Percentiles rank a stretch among this genome's conserved stretches.
These are phyloP conservation scores for Nemania serpens DNA, from an alignment of 2,329 filamentous ascomycete species.

Conservation along the genomic window DNA sequence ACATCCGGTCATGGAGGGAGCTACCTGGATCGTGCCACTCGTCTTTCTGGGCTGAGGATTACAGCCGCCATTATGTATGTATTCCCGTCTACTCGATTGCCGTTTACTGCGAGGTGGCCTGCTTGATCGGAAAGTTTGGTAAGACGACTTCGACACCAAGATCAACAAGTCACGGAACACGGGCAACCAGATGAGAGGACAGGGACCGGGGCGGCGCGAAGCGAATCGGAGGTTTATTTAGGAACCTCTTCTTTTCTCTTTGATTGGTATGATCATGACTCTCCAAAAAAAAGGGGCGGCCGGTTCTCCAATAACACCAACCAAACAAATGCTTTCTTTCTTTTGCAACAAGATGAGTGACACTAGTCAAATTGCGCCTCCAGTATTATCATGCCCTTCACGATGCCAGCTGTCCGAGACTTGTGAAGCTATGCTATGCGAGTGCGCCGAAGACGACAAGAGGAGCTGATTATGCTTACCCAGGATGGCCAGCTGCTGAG, in stretches of 20 bases:
- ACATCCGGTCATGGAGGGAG: conserved; percentile 28
- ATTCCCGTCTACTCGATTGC: conserved; percentile 9
- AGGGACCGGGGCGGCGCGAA: background rate
- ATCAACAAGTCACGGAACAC: conserved; percentile 36
- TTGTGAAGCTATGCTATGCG: conserved; percentile 3
- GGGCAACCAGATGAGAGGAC: conserved; percentile 10
- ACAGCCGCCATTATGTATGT: background rate
- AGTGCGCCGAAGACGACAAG: conserved; percentile 2
- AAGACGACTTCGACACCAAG: conserved; percentile 32
- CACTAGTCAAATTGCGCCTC: conserved; percentile 11
- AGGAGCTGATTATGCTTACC: conserved; percentile 57
- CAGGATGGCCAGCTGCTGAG: conserved; percentile 77
- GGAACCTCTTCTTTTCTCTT: background rate
- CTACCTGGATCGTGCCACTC: conserved; percentile 31
- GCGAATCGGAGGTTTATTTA: background rate
- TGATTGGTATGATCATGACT: conserved; percentile 6
- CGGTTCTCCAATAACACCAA: conserved; percentile 1
- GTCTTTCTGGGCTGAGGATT: background rate
- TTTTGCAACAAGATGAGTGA: conserved; percentile 4
- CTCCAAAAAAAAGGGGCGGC: background rate
- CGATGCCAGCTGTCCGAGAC: background rate
- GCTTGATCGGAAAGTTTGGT: conserved; percentile 30
- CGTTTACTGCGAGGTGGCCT: conserved; percentile 19
- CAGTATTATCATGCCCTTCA: background rate
- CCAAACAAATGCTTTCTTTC: background rate